Evolutionary conservation across 495 filamentous ascomycete species (phyloP), one percentile per base, ranked within the genome.

Genomic region (Xylaria intraflava): DNA sequence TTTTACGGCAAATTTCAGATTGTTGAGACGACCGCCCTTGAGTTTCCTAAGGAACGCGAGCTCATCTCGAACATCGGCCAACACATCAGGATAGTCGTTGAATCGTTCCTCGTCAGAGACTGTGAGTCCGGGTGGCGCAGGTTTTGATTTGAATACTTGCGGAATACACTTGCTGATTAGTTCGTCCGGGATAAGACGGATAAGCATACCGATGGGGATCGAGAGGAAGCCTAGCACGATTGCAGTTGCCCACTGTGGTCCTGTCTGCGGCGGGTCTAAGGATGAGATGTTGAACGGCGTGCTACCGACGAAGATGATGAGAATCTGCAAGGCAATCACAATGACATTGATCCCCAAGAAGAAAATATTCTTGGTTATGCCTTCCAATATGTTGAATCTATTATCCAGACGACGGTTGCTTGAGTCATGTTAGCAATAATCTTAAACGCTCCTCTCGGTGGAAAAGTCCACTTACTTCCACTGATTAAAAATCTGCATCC

Each of bases 401-500:
- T 95, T 95, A 68, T 95, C 89, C 19, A 95, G 74, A 20, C 89
- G 87, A 42, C 89, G 87, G 69, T 90, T 92, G 76, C 80, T 83
- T 47, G 40, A 40, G 46, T 27, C 16, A 3, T 30, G 58, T 77
- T 66, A 77, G 70, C 45, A 26, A 22, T 8, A 40, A 47, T 29
- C 17, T 14, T 26, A 30, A 30, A 35, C 51, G 23, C 12, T 33
- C 19, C 27, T 31, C 22, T 31, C 11, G 29, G 7, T 19, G 23
- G 14, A 5, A 4, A 3, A 19, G 35, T 56, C 22, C 59, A 78
- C 80, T 79, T 76, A 83, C 80, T 93, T 95, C 81, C 89, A 92
- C 65, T 92, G 85, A 68, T 95, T 95, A 75, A 94, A 95, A 57
- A 95, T 91, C 56, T 95, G 89, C 89, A 95, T 93, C 89, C 89